phyloP scores from a whole-genome alignment of 768 basidiomycete genomes.

The Calocybe gangraenosa region DNA sequence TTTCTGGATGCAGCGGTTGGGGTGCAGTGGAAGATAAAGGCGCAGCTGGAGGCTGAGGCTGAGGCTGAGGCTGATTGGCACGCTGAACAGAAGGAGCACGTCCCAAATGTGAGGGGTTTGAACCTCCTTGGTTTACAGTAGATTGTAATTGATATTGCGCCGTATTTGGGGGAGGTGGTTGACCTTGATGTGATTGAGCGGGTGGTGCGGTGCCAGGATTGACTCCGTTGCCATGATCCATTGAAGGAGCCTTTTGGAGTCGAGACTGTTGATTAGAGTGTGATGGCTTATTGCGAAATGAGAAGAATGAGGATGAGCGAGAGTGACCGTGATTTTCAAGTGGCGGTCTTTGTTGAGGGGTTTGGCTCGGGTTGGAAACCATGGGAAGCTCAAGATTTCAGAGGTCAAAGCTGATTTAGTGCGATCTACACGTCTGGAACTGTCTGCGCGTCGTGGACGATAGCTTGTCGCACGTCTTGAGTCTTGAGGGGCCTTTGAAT shows the following conservation, averaged over 20 bases:
- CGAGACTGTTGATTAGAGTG: conserved; percentile 20
- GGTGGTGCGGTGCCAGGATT: conserved; percentile 4
- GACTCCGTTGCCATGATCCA: conserved; percentile 6
- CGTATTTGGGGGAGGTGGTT: conserved; percentile 1
- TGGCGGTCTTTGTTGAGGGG: conserved; percentile 18
- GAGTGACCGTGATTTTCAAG: conserved; percentile 31
- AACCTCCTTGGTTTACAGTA: not conserved
- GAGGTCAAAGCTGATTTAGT: no score
- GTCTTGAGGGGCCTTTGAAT: no score
- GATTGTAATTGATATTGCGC: conserved; percentile 2
- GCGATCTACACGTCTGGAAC: no score
- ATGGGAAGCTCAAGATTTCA: conserved; percentile 15
- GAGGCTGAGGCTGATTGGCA: conserved; percentile 9
- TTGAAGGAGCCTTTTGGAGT: conserved; percentile 16
- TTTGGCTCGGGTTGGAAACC: conserved; percentile 15
- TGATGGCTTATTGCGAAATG: conserved; percentile 44
- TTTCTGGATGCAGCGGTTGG: conserved; percentile 70
- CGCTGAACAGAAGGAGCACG: conserved; percentile 8
- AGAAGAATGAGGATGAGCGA: conserved; percentile 64
- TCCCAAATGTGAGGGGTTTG: conserved; percentile 2
- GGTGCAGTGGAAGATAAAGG: conserved; percentile 22
- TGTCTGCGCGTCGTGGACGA: no score
- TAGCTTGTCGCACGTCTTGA: no score
- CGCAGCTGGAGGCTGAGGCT: conserved; percentile 18
- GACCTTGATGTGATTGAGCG: conserved; percentile 3